Evolutionary conservation across 192 early-diverging fungal genomes (phyloP), one percentile per base, ranked within the genome.

Genomic region (Fimicolochytrium jonesii): DNA sequence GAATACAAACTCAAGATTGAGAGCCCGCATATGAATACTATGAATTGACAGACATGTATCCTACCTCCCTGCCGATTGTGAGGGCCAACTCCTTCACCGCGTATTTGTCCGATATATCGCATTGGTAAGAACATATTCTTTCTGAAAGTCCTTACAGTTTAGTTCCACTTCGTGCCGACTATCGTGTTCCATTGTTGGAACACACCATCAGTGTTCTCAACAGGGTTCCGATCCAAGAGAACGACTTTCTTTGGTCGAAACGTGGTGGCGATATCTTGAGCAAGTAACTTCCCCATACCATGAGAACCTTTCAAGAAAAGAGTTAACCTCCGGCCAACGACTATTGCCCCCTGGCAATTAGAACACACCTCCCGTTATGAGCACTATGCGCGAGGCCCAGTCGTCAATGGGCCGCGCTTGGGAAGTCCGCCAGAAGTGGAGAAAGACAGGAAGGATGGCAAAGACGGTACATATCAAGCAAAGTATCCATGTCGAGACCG

Each of bases 301-400:
- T 79, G 75, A 1, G 82, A 77, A 51, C 82, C 82, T 84, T 47
- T 30, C 17, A 11, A 45, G 43, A 54, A 25, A 53, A 26, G 5
- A 7, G 20, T 34, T 2, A 42, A 43, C 2, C 4, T 1, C 43
- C 17, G 28, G 4, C 26, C 69, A 62, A 25, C 15, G 29, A 58
- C 58, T 66, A 20, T 6, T n/a, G 7, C 4, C 25, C 20, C 17
- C 26, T 52, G 26, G 13, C 10, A 30, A 26, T 29, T 5, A 61
- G 6, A 29, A 30, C 45, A 20, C 52, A 79, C 83, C 84, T 58
- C 85, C 85, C 47, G 81, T 85, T n/a, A 87, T 71, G 55, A 87
- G 49, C 7, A 87, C 85, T 45, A 82, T 64, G 57, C 85, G 83
- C 7, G 80, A 64, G 18, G 70, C 62, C 85, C 85, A 87, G 51